A percentile compares a stretch with the other conserved stretches of the same genome.
Evolutionary conservation across 495 filamentous ascomycete genomes (phyloP).

Genomic region (Penicillium pancosmium): DNA sequence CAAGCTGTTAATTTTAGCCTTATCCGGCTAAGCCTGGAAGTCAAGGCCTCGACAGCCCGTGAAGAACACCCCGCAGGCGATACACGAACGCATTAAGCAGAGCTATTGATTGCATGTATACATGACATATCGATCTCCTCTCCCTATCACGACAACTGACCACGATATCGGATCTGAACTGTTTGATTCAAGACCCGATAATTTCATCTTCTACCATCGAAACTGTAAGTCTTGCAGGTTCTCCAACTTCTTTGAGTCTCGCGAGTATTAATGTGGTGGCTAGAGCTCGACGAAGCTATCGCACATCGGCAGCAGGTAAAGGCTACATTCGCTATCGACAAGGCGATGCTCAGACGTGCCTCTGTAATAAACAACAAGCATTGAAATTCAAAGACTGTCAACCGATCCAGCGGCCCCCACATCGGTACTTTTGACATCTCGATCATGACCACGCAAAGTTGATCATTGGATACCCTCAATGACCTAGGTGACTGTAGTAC

Average conservation of each 20-base stretch:
- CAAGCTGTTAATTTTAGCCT: background rate
- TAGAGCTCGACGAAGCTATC: background rate
- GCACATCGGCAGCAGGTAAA: background rate
- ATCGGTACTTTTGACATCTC: conserved; percentile 4
- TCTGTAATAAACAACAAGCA: background rate
- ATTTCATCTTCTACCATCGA: background rate
- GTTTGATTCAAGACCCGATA: background rate
- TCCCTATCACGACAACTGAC: background rate
- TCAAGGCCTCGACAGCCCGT: conserved; percentile 2
- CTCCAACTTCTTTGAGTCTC: background rate
- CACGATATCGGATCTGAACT: background rate
- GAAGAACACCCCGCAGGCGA: conserved; percentile 20
- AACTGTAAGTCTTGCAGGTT: background rate
- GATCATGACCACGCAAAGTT: conserved; percentile 1
- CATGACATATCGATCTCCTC: background rate
- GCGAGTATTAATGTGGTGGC: background rate
- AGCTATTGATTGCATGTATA: conserved; percentile 8
- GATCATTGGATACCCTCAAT: background rate
- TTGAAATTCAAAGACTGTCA: background rate
- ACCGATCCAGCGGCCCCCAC: background rate
- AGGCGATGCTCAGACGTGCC: background rate
- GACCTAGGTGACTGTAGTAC: background rate
- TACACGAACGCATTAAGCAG: conserved; percentile 6
- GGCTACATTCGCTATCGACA: background rate
- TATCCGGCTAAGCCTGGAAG: background rate